Percentiles rank a stretch among this genome's conserved stretches.
phyloP scores from a whole-genome alignment of 163 green algal species.

The Prototheca wickerhamii region DNA sequence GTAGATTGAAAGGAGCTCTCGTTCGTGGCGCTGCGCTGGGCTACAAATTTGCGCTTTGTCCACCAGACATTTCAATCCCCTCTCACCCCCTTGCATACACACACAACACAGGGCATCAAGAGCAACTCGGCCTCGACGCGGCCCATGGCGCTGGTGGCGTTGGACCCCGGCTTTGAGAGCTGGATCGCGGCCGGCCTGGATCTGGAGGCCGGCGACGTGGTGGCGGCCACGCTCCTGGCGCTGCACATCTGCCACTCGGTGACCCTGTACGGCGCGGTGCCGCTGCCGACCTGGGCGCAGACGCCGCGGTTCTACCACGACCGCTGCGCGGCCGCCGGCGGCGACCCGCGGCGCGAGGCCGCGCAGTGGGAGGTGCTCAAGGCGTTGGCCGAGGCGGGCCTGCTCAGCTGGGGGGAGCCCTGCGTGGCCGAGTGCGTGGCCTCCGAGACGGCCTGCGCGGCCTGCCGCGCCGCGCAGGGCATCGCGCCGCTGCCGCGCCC shows the following conservation, averaged over 20 bases:
- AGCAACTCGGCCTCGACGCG: background rate
- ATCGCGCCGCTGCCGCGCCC: background rate
- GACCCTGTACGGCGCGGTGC: slow-evolving; percentile 8
- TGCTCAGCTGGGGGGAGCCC: slow-evolving; percentile 3
- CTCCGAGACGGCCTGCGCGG: background rate
- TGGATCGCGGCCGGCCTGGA: background rate
- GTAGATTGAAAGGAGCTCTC: too few relatives aligned
- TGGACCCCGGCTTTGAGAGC: slow-evolving; percentile 10
- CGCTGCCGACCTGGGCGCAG: background rate
- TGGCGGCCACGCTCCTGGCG: slow-evolving; percentile 2
- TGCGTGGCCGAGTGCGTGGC: slow-evolving; percentile 5
- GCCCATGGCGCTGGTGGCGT: background rate
- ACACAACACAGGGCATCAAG: slow-evolving; percentile 1
- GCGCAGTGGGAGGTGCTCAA: background rate
- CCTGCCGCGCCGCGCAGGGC: background rate
- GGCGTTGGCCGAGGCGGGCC: background rate
- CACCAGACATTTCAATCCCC: too few relatives aligned
- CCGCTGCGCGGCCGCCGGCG: background rate
- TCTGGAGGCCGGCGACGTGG: background rate
- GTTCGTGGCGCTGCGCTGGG: too few relatives aligned
- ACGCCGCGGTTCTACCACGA: slow-evolving; percentile 4
- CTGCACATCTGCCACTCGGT: slow-evolving; percentile 8
- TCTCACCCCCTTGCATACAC: too few relatives aligned
- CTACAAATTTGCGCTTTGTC: too few relatives aligned
- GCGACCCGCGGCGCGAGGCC: background rate